Conservation (phyloP, 768 basidiomycete species). For the Kwoniella europaea region DNA sequence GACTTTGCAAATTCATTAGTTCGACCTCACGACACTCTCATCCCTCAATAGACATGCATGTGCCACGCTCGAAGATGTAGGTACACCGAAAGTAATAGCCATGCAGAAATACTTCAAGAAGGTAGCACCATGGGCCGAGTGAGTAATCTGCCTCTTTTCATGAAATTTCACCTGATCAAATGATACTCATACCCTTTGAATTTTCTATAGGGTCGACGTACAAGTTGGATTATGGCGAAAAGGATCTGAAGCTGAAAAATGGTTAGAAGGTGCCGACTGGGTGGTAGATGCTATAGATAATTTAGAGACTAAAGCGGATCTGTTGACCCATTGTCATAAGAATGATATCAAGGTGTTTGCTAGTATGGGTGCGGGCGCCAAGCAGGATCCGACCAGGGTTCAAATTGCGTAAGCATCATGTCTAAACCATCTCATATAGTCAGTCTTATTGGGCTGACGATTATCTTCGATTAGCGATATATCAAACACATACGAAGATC, state of each 20-base stretch:
- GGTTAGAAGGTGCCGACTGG: conserved; percentile 88
- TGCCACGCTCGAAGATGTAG: conserved; percentile 85
- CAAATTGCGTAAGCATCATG: conserved; percentile 67
- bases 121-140: conserved; percentile 80
- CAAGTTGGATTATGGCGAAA: conserved; percentile 84
- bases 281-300: conserved; percentile 99
- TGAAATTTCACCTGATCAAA: background rate
- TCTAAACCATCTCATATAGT: background rate
- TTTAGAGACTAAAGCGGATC: conserved; percentile 92
- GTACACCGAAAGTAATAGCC: conserved; percentile 86
- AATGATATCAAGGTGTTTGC: conserved; percentile 87
- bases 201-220: conserved; percentile 68
- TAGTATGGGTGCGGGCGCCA: conserved; percentile 95
- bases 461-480: conserved; percentile 69
- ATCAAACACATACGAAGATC: conserved; percentile 88
- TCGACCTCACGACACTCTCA: conserved; percentile 93
- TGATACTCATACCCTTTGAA: background rate
- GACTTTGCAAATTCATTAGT: conserved; percentile 63
- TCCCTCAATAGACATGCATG: conserved; percentile 95
- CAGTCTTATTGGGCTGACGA: background rate
- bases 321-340: conserved; percentile 84
- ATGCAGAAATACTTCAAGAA: conserved; percentile 68
- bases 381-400: conserved; percentile 89
- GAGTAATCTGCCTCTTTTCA: conserved; percentile 15
- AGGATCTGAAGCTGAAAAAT: conserved; percentile 67